phyloP scores from a whole-genome alignment of 139 green algal species.

The Auxenochlorella pyrenoidosa region DNA sequence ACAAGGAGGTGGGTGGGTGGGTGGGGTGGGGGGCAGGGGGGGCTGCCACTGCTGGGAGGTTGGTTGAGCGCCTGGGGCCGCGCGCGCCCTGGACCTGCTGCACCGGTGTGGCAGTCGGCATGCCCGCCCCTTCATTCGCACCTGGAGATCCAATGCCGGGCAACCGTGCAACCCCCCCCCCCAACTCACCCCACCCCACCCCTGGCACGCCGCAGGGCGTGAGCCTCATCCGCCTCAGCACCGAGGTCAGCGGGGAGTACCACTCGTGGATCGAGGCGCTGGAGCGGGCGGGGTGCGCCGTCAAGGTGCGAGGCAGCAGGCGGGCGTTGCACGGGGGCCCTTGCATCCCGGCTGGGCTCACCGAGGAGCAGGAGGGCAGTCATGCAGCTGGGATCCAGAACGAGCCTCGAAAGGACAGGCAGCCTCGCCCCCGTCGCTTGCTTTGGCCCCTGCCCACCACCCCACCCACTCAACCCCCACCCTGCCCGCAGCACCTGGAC shows the following conservation, averaged over 20 bases:
- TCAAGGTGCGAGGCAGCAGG: not conserved
- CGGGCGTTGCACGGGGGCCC: not conserved
- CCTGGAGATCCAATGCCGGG: too few relatives aligned
- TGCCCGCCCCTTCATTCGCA: too few relatives aligned
- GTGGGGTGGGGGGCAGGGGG: not conserved
- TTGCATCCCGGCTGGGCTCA: not conserved
- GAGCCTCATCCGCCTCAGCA: conserved; percentile 60
- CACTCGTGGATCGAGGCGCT: conserved; percentile 66
- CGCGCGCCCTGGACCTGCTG: too few relatives aligned
- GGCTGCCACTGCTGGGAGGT: not conserved
- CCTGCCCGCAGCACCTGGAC: conserved; percentile 6
- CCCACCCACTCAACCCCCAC: not conserved
- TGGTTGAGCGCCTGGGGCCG: conserved; percentile 17
- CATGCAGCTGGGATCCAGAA: too few relatives aligned
- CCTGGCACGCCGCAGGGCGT: conserved; percentile 3
- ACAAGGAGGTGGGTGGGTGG: conserved; percentile 16
- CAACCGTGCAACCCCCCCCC: too few relatives aligned
- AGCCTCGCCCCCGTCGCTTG: too few relatives aligned
- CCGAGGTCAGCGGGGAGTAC: conserved; percentile 36
- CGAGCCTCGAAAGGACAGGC: too few relatives aligned
- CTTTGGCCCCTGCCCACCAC: too few relatives aligned
- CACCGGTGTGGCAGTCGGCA: too few relatives aligned
- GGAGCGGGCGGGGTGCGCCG: conserved; percentile 42
- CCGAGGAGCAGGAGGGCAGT: too few relatives aligned
- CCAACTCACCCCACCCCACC: too few relatives aligned